A percentile compares a stretch with the other conserved stretches of the same genome.
Evolutionary conservation across 768 basidiomycete species (phyloP).

Genomic region (Macrolepiota albuminosa): DNA sequence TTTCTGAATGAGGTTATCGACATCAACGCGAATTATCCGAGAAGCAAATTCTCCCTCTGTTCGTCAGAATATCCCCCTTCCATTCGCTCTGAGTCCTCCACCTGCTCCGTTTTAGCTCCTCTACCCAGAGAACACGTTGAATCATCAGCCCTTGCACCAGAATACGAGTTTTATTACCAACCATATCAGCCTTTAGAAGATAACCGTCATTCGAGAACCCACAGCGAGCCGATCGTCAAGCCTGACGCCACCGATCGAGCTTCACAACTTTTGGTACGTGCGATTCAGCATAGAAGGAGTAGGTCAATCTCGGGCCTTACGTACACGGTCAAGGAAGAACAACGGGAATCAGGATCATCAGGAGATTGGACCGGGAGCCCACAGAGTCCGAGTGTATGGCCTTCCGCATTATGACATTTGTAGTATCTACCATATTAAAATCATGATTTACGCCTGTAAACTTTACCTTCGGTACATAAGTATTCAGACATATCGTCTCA

Average conservation of each 20-base stretch:
- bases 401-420: not conserved
- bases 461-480: not conserved
- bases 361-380: constrained; percentile 9
- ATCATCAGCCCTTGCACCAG: constrained; percentile 7
- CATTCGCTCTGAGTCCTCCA: constrained; percentile 7
- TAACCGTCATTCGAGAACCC: constrained; percentile 12
- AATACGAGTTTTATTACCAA: constrained; percentile 17
- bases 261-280: constrained; percentile 8
- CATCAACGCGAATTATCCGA: constrained; percentile 22
- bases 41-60: constrained; percentile 27
- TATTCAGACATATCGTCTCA: not conserved
- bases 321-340: constrained; percentile 8
- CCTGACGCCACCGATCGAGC: constrained; percentile 1
- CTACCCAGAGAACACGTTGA: not conserved
- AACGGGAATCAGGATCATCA: constrained; percentile 9
- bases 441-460: not conserved
- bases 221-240: constrained; percentile 17
- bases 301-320: constrained; percentile 19
- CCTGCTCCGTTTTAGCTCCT: not conserved
- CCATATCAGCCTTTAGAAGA: constrained; percentile 11
- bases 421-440: not conserved
- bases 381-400: constrained; percentile 7
- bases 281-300: constrained; percentile 19
- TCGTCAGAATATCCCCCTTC: constrained; percentile 26
- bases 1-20: constrained; percentile 16